A percentile compares a stretch with the other conserved stretches of the same genome.
These are phyloP conservation scores for Aaosphaeria arxii DNA, from an alignment of 2,329 filamentous ascomycete species.

Conservation along the genomic window DNA sequence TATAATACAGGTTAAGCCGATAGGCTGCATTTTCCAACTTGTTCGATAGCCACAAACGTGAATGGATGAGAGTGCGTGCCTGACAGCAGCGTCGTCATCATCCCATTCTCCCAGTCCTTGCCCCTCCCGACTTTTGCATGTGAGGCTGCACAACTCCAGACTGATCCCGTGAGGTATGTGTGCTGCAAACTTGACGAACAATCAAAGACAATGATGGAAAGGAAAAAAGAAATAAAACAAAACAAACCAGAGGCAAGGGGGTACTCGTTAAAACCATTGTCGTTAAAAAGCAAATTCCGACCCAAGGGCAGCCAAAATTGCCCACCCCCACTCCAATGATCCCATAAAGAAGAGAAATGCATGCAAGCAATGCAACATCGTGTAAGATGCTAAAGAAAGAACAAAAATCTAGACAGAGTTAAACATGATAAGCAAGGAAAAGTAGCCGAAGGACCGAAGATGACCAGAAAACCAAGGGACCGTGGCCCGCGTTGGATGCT, in stretches of 20 bases:
- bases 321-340: not conserved
- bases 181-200: too few relatives aligned
- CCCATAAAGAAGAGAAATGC: conserved; percentile 10
- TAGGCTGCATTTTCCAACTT: too few relatives aligned
- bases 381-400: conserved; percentile 14
- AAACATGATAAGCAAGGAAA: conserved; percentile 22
- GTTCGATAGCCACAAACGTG: too few relatives aligned
- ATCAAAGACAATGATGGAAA: not conserved
- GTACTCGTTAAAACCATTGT: not conserved
- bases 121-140: too few relatives aligned
- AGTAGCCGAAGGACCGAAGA: conserved; percentile 14
- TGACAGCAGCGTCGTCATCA: too few relatives aligned
- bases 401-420: conserved; percentile 22
- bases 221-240: not conserved
- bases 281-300: not conserved
- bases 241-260: not conserved
- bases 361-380: conserved; percentile 26
- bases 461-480: too few relatives aligned
- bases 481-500: too few relatives aligned
- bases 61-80: too few relatives aligned
- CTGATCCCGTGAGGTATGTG: too few relatives aligned
- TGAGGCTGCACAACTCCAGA: too few relatives aligned
- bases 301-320: not conserved
- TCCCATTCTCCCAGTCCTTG: too few relatives aligned
- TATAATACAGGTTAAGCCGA: too few relatives aligned